phyloP scores from a whole-genome alignment of 1,284 basidiomycete genomes.

The Ceratobasidium sp. region DNA sequence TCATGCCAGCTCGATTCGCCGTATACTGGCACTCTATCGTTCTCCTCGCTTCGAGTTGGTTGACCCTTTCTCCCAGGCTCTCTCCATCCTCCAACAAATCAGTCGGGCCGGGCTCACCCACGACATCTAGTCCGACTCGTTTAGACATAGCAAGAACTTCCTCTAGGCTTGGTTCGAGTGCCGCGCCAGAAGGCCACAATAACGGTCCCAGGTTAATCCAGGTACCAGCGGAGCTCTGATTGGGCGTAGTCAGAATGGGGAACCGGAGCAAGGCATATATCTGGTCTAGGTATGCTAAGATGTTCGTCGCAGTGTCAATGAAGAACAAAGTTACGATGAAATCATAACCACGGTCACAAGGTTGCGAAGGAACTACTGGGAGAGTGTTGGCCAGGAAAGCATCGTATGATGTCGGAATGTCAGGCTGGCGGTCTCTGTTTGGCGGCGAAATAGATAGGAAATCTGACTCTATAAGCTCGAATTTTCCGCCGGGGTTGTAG shows the following conservation, averaged over 20 bases:
- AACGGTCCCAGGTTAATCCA: constrained; percentile 80
- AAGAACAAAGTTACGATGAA: constrained; percentile 76
- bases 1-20: constrained; percentile 71
- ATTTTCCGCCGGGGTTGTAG: constrained; percentile 40
- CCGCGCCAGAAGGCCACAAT: constrained; percentile 70
- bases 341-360: constrained; percentile 62
- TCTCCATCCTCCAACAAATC: neutral
- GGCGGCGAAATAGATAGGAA: constrained; percentile 62
- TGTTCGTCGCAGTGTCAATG: constrained; percentile 75
- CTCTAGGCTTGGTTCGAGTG: constrained; percentile 72
- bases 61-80: neutral
- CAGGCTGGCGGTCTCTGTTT: neutral
- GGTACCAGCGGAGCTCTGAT: constrained; percentile 56
- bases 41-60: constrained; percentile 52
- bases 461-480: constrained; percentile 67
- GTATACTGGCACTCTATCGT: constrained; percentile 75
- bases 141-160: constrained; percentile 67
- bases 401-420: neutral
- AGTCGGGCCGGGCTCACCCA: constrained; percentile 11
- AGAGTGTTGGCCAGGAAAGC: constrained; percentile 7
- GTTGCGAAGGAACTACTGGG: constrained; percentile 25
- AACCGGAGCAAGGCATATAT: constrained; percentile 46
- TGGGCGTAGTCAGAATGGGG: constrained; percentile 7
- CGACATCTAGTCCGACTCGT: constrained; percentile 66
- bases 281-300: constrained; percentile 56